Base-by-base conservation (phyloP, 2,329 filamentous ascomycete species). In the Davidsoniella eucalypti region DNA sequence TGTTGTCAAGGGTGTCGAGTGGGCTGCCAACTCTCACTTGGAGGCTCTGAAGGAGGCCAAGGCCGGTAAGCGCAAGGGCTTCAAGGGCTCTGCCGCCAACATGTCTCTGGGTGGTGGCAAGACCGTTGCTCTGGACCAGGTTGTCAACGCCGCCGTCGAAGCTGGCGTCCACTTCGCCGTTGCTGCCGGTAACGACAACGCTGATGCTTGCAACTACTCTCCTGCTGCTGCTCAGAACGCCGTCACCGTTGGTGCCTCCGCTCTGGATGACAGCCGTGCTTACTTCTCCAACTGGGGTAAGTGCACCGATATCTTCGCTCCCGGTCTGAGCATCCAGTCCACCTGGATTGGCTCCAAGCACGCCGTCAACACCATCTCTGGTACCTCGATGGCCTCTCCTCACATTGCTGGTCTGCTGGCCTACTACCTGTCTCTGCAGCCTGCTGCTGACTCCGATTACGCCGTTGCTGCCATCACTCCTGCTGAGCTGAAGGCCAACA, bases 251-350 rank as follows among this genome's bases (percentile, higher is more conserved):
- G 93, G 90, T 68, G 92, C 92, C 58, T 94, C 87, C 43, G 92
- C 86, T 59, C 78, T 98, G 54, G 79, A 83, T 61, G 92, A 98
- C 64, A 86, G 87, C 75, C 90, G 92, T 69, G 92, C 92, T 57
- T 98, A 96, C 79, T 98, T 98, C 81, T 98, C 93, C 79, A 98
- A 98, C 84, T 96, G 82, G 68, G 92, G 92, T 67, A 92, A 90
- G 76, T 98, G 92, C 78, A 94, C 90, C 66, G 92, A 98, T 69
- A 94, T 98, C 75, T 98, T 98, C 62, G 92, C 88, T 56, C 92
- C 92, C 54, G 92, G 92, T 63, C 76, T 95, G 61, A 94, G 87
- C 81, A 94, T 98, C 61, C 78, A 86, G 61, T 98, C 92, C 57
- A 96, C 92, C 66, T 98, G 92, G 92, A 94, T 94, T 61, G 92